phyloP scores from a whole-genome alignment of 345 rosid genomes.

The Bretschneidera sinensis region DNA sequence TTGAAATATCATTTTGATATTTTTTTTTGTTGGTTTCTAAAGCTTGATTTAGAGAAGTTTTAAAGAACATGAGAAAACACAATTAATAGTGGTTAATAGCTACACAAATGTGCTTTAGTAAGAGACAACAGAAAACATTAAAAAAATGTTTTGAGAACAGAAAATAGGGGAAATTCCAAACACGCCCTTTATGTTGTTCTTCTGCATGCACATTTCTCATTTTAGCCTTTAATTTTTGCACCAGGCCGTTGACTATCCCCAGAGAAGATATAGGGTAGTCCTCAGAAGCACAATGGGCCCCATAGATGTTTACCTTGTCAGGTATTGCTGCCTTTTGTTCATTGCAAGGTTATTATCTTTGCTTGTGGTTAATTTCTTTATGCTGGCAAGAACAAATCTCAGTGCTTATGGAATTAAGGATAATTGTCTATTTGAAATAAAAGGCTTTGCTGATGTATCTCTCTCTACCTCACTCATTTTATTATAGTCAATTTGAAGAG shows the following conservation, averaged over 20 bases:
- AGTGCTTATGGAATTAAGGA: neutral
- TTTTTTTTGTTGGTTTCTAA: too few species aligned
- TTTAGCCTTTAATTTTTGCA: conserved; percentile 11
- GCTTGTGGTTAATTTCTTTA: neutral
- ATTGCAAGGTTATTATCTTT: conserved; percentile 1
- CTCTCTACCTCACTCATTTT: neutral
- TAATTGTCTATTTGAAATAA: conserved; percentile 1
- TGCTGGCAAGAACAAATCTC: neutral
- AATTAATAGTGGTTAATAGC: neutral
- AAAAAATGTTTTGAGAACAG: neutral
- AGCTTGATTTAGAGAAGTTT: neutral
- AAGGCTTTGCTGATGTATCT: conserved; percentile 9
- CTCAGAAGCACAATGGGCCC: conserved; percentile 98
- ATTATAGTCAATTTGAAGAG: conserved; percentile 80
- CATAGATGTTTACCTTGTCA: conserved; percentile 93
- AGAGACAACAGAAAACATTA: neutral
- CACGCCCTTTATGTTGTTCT: neutral
- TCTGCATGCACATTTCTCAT: conserved; percentile 3
- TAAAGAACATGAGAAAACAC: neutral
- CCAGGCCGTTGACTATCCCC: conserved; percentile 87
- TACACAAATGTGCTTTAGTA: too few species aligned
- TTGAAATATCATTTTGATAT: neutral
- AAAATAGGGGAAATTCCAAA: neutral
- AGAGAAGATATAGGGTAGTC: conserved; percentile 88
- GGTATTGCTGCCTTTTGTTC: conserved; percentile 42